Evolutionary conservation across 1,284 basidiomycete genomes (phyloP).

Genomic region (Salmacisia buchloeana): DNA sequence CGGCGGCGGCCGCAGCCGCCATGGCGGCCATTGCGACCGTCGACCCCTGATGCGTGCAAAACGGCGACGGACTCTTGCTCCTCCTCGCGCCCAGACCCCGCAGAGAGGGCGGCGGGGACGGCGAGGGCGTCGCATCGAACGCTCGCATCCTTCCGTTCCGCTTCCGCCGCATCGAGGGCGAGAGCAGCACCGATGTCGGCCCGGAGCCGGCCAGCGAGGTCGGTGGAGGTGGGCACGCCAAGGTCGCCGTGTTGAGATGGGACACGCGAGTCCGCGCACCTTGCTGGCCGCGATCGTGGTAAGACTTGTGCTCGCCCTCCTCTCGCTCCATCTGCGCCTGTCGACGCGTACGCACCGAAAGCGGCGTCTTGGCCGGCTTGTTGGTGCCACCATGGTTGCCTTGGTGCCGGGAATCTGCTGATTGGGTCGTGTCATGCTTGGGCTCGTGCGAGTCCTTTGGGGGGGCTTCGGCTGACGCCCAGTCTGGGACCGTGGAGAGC

Average conservation of each 20-base stretch:
- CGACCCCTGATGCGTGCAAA: not conserved
- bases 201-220: not conserved
- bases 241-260: not conserved
- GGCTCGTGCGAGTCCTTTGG: too few species aligned
- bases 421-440: not conserved
- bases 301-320: not conserved
- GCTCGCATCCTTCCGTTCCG: slow-evolving; percentile 1
- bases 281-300: too few species aligned
- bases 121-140: not conserved
- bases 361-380: not conserved
- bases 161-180: not conserved
- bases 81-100: not conserved
- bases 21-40: not conserved
- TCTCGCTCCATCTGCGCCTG: not conserved
- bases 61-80: slow-evolving; percentile 7
- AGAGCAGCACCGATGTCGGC: not conserved
- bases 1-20: not conserved
- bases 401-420: not conserved
- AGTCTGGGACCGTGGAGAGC: not conserved
- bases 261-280: not conserved
- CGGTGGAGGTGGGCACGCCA: not conserved
- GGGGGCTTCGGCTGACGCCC: too few species aligned
- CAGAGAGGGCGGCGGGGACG: not conserved
- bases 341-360: not conserved
- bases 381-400: too few species aligned